phyloP scores from a whole-genome alignment of 352 stramenopile species.

The Pythium dissotocum region DNA sequence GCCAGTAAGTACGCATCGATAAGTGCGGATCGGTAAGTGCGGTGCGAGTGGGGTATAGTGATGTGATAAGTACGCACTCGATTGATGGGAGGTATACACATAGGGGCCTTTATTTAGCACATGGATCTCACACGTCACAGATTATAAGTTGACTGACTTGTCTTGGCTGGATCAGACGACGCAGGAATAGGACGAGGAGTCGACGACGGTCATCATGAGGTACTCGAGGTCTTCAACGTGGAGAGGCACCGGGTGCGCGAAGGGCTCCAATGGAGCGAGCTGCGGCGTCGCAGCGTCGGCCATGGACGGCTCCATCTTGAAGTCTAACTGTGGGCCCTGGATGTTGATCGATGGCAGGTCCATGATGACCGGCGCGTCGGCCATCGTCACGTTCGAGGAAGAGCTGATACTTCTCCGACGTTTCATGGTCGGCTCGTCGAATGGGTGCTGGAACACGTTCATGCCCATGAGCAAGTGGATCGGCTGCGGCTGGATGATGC shows the following conservation, averaged over 20 bases:
- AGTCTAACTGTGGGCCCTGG: not conserved
- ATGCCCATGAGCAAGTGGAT: slow-evolving; percentile 3
- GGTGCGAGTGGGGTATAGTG: not conserved
- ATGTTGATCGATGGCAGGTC: slow-evolving; percentile 9
- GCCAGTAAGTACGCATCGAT: not conserved
- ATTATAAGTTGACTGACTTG: not conserved
- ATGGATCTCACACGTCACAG: slow-evolving; percentile 17
- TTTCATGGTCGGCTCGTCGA: not conserved
- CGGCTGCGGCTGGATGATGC: slow-evolving; percentile 8
- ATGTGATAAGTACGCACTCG: not conserved
- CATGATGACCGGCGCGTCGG: not conserved
- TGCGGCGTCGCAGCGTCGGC: not conserved
- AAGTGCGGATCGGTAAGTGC: not conserved
- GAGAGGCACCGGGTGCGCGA: slow-evolving; percentile 18
- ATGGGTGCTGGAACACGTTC: not conserved
- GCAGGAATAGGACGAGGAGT: slow-evolving; percentile 6
- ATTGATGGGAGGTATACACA: not conserved
- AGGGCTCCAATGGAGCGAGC: slow-evolving; percentile 8
- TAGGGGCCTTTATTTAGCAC: not conserved
- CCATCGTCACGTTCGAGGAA: not conserved
- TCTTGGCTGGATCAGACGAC: not conserved
- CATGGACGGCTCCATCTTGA: not conserved
- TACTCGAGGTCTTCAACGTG: slow-evolving; percentile 25
- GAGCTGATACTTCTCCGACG: not conserved
- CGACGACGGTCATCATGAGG: slow-evolving; percentile 22